These are phyloP conservation scores for Neopestalotiopsis sp. DNA, from an alignment of 2,329 filamentous ascomycete genomes.

Conservation along the genomic window DNA sequence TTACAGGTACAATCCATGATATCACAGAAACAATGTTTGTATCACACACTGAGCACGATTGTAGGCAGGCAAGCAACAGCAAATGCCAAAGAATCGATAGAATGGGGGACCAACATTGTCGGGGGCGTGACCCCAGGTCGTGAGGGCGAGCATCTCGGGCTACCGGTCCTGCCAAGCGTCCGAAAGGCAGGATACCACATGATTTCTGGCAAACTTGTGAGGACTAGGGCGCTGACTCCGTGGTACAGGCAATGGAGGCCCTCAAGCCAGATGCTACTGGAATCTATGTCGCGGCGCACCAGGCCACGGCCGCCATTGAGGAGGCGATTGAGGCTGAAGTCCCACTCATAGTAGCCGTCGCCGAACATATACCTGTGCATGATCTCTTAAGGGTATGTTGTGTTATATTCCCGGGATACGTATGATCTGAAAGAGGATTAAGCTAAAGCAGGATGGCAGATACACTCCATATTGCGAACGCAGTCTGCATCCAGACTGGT, in stretches of 20 bases:
- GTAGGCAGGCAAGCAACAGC: constrained; percentile 60
- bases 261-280: constrained; percentile 79
- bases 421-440: not conserved
- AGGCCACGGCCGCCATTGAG: constrained; percentile 75
- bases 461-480: constrained; percentile 71
- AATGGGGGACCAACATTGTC: constrained; percentile 81
- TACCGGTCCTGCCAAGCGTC: constrained; percentile 74
- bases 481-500: constrained; percentile 74
- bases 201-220: not conserved
- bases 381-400: constrained; percentile 67
- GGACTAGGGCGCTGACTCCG: not conserved
- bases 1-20: constrained; percentile 38
- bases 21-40: too few relatives aligned
- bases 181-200: constrained; percentile 49
- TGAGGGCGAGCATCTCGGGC: constrained; percentile 72
- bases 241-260: constrained; percentile 65
- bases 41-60: constrained; percentile 15
- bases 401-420: not conserved
- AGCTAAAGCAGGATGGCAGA: constrained; percentile 45
- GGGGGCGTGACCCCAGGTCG: constrained; percentile 78
- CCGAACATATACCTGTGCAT: constrained; percentile 77
- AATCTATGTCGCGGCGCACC: constrained; percentile 79
- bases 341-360: constrained; percentile 76
- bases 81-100: constrained; percentile 77
- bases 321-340: constrained; percentile 81